Percentiles rank a stretch among this genome's conserved stretches.
These are phyloP conservation scores for Mortierella sp. DNA, from an alignment of 371 early-diverging fungal species.

Conservation along the genomic window DNA sequence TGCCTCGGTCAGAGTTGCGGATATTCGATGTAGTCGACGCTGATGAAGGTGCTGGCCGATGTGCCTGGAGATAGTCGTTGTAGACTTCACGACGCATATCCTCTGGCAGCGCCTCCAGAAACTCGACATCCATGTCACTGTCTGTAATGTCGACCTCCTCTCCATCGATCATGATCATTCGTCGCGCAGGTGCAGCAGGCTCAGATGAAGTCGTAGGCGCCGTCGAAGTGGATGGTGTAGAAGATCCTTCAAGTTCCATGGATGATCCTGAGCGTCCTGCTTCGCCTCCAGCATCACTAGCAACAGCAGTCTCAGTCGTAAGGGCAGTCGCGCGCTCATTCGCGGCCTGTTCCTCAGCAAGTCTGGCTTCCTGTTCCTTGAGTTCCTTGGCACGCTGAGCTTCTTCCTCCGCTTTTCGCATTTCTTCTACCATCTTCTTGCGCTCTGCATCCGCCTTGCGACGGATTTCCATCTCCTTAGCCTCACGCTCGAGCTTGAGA, in stretches of 20 bases:
- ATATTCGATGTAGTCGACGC: not conserved
- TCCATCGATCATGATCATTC: slow-evolving; percentile 74
- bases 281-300: slow-evolving; percentile 49
- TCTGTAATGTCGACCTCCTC: slow-evolving; percentile 89
- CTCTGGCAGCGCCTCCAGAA: slow-evolving; percentile 95
- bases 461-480: slow-evolving; percentile 67
- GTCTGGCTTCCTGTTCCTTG: no score
- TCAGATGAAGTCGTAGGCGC: slow-evolving; percentile 51
- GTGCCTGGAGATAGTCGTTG: slow-evolving; percentile 78
- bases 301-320: slow-evolving; percentile 30
- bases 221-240: not conserved
- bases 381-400: slow-evolving; percentile 3
- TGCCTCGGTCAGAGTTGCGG: no score
- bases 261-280: slow-evolving; percentile 53
- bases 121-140: slow-evolving; percentile 94
- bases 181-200: slow-evolving; percentile 42
- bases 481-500: slow-evolving; percentile 53
- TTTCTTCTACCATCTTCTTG: slow-evolving; percentile 59
- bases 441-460: slow-evolving; percentile 64
- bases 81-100: slow-evolving; percentile 94
- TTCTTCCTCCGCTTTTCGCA: slow-evolving; percentile 61
- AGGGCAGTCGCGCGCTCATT: slow-evolving; percentile 21
- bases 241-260: slow-evolving; percentile 55
- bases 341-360: slow-evolving; percentile 42
- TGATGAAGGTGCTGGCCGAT: slow-evolving; percentile 49